Base-by-base conservation (phyloP, 2,329 filamentous ascomycete genomes). In the Trichoderma simmonsii region DNA sequence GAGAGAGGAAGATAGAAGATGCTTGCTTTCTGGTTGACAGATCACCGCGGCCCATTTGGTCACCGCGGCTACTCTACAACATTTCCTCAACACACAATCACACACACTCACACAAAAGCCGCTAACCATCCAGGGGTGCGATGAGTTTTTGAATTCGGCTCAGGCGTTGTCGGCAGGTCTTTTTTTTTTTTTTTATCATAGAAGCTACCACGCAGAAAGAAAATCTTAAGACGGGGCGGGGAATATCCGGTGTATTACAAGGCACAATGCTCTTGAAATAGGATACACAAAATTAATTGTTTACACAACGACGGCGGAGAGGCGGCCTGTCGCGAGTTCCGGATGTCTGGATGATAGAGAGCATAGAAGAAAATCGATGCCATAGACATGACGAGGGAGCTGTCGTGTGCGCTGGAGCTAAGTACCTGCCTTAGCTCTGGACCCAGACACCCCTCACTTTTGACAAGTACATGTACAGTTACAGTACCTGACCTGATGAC, bases 141-240 rank as follows among this genome's bases (percentile, higher is more conserved):
- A 65, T 72, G 43, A 71, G 43, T 51, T 36, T 60, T 77, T 76
- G 77, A 43, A 78, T 77, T 72, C 74, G 75, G 72, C 69, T 69
- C 76, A 75, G 79, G 79, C 79, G 79, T 80, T 79, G 75, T 74
- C 73, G 78, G 77, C 71, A 77, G 76, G 77, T 75, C 54, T 72
- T 74, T 77, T 74, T 48, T 48, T 48, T 48, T 77, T 74, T 9
- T 48, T 39, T 39, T 48, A 69, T 48, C 73, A 80, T 80, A 80
- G 79, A 80, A 71, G 57, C 76, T 76, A 73, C 71, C 66, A 54
- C 51, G 56, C 28, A 65, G 54, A 65, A 70, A 65, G 54, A 66
- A 32, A 51, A 39, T 48, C 18, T 15, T 34, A 60, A 70, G 56
- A 70, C 66, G 43, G 66, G 61, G 39, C 57, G 64, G 28, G 59